Conservation (phyloP, 1,284 basidiomycete species). For the Cutaneotrichosporon cavernicola region DNA sequence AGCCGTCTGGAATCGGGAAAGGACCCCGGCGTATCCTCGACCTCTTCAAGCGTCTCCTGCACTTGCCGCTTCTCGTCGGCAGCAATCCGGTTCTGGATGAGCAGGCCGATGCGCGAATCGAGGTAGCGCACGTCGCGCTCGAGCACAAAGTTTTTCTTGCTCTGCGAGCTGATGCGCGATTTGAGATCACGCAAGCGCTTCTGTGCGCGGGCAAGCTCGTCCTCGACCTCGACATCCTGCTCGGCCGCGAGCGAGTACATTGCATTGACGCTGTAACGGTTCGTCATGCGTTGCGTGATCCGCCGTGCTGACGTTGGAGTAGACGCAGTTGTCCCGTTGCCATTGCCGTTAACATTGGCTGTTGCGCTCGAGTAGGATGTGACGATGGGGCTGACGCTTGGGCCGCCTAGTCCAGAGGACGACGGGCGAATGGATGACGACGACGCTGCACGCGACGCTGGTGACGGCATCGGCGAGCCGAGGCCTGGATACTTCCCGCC, state of each 20-base stretch:
- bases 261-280: constrained; percentile 93
- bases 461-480: constrained; percentile 3
- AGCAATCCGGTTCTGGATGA: constrained; percentile 98
- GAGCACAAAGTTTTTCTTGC: constrained; percentile 98
- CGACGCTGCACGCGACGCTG: constrained; percentile 1
- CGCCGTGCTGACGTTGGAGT: constrained; percentile 27
- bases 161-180: constrained; percentile 94
- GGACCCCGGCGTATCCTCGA: constrained; percentile 71
- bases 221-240: constrained; percentile 97
- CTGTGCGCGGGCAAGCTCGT: constrained; percentile 95
- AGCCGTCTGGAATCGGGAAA: constrained; percentile 91
- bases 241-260: constrained; percentile 97
- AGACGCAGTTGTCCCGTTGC: constrained; percentile 1
- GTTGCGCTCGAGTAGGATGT: not conserved
- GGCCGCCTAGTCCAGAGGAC: not conserved
- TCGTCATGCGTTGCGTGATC: constrained; percentile 78
- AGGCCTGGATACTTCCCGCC: not conserved
- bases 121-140: constrained; percentile 98
- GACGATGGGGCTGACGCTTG: not conserved
- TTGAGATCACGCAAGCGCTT: constrained; percentile 94
- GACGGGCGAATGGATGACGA: not conserved
- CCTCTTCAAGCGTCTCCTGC: constrained; percentile 89
- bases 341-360: constrained; percentile 7
- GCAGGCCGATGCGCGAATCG: constrained; percentile 92
- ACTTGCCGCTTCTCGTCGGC: constrained; percentile 95